These are phyloP conservation scores for Suillus paluster DNA, from an alignment of 768 basidiomycete genomes.

Conservation along the genomic window DNA sequence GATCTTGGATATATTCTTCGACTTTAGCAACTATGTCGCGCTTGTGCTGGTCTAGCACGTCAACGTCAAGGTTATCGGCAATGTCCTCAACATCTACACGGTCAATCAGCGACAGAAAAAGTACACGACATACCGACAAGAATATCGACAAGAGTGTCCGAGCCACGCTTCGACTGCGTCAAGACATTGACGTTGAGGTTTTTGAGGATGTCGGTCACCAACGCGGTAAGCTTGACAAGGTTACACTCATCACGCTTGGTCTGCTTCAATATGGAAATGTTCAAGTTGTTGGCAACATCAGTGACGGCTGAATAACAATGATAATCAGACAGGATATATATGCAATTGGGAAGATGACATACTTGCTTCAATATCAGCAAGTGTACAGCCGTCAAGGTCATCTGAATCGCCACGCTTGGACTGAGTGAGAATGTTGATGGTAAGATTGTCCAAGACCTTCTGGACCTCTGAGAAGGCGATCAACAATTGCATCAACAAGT, in stretches of 20 bases:
- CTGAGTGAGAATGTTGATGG: background rate
- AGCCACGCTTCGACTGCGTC: too few species aligned
- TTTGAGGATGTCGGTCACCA: background rate
- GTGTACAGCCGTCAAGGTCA: too few species aligned
- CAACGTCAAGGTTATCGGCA: too few species aligned
- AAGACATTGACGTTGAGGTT: background rate
- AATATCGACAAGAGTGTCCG: too few species aligned
- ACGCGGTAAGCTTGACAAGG: background rate
- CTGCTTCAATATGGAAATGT: background rate
- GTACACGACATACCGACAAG: too few species aligned
- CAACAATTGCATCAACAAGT: too few species aligned
- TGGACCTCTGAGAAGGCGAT: background rate
- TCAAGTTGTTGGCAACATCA: background rate
- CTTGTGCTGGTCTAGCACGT: too few species aligned
- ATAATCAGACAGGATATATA: background rate
- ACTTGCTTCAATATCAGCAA: background rate
- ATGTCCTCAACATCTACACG: too few species aligned
- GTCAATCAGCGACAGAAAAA: too few species aligned
- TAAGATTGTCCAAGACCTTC: background rate
- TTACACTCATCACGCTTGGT: background rate
- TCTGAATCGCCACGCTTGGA: background rate
- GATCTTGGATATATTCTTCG: too few species aligned
- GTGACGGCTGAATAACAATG: background rate
- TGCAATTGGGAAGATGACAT: too few species aligned
- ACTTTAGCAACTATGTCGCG: too few species aligned